Evolutionary conservation across 129 eudicot species (phyloP).

Genomic region (Oenanthe sinensis): DNA sequence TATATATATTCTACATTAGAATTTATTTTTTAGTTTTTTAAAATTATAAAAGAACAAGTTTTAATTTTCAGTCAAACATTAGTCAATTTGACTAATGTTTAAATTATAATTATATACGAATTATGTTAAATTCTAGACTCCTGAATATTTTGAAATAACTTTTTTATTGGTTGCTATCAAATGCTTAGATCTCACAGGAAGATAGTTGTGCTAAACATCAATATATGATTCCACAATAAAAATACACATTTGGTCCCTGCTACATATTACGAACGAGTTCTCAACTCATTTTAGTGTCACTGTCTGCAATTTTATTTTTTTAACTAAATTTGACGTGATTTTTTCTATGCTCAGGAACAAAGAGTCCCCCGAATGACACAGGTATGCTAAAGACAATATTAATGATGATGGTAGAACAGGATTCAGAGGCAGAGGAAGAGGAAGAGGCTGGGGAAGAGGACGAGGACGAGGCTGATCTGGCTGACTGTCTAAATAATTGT

Average conservation of each 20-base stretch:
- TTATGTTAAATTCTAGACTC: background rate
- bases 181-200: background rate
- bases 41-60: too few relatives aligned
- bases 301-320: background rate
- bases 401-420: conserved; percentile 29
- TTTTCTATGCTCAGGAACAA: conserved; percentile 37
- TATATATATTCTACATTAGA: too few relatives aligned
- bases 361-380: conserved; percentile 32
- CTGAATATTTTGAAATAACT: background rate
- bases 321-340: conserved; percentile 6
- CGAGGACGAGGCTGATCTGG: conserved; percentile 46
- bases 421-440: conserved; percentile 65
- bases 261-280: background rate
- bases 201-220: background rate
- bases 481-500: background rate
- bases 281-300: background rate
- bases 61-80: too few relatives aligned
- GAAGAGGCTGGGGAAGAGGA: conserved; percentile 51
- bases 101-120: background rate
- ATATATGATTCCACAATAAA: background rate
- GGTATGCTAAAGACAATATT: conserved; percentile 53
- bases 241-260: background rate
- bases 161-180: background rate
- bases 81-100: too few relatives aligned
- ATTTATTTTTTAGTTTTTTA: too few relatives aligned